These are phyloP conservation scores for Coemansia sp. DNA, from an alignment of 192 early-diverging fungal species.

Conservation along the genomic window DNA sequence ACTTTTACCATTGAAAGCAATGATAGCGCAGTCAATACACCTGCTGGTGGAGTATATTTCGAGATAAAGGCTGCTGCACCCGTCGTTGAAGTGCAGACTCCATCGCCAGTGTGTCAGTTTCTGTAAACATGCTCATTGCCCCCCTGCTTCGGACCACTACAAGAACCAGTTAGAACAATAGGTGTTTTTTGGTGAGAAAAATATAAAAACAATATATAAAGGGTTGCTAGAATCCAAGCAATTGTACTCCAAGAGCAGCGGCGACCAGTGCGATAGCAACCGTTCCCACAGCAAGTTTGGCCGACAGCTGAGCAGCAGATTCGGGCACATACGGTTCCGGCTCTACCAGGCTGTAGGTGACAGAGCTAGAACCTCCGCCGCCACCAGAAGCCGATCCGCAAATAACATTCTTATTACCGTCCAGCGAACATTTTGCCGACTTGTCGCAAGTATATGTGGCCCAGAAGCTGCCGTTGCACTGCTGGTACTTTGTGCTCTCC, in stretches of 20 bases:
- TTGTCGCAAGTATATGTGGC: constrained; percentile 18
- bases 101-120: too few species aligned
- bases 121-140: too few species aligned
- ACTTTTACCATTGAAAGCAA: not conserved
- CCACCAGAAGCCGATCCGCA: constrained; percentile 13
- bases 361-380: not conserved
- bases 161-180: too few species aligned
- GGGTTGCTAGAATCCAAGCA: constrained; percentile 8
- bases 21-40: not conserved
- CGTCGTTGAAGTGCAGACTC: too few species aligned
- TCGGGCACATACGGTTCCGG: constrained; percentile 38
- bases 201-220: not conserved
- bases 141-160: too few species aligned
- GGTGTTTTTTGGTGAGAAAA: too few species aligned
- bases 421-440: constrained; percentile 10
- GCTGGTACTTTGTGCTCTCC: constrained; percentile 33
- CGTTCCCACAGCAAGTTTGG: constrained; percentile 7
- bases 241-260: constrained; percentile 11
- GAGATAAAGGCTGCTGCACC: too few species aligned
- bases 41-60: not conserved
- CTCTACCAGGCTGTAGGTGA: constrained; percentile 27
- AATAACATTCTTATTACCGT: constrained; percentile 15
- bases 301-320: not conserved
- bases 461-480: constrained; percentile 42
- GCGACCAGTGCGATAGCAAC: constrained; percentile 14